Conservation (phyloP, 805 yeast species). For the Nakazawaea molendinolei region DNA sequence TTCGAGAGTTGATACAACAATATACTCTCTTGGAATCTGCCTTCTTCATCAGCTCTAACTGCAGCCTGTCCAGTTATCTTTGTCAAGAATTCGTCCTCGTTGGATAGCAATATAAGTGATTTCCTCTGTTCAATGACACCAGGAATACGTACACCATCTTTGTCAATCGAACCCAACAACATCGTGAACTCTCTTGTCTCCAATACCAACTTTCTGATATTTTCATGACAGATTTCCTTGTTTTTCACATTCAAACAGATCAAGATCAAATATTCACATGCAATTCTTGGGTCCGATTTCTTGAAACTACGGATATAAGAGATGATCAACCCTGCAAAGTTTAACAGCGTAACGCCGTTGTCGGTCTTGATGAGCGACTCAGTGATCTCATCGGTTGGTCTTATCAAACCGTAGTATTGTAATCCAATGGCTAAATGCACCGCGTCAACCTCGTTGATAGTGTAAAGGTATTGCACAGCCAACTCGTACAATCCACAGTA, state of each 20-base stretch:
- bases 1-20: conserved; percentile 82
- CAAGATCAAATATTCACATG: conserved; percentile 80
- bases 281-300: conserved; percentile 80
- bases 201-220: conserved; percentile 75
- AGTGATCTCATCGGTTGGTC: conserved; percentile 30
- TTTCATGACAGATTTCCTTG: conserved; percentile 56
- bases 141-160: conserved; percentile 69
- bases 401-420: conserved; percentile 63
- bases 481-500: conserved; percentile 76
- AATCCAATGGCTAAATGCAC: conserved; percentile 85
- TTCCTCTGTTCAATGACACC: conserved; percentile 82
- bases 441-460: conserved; percentile 71
- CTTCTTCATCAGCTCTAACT: conserved; percentile 82
- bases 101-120: conserved; percentile 49
- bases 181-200: conserved; percentile 80
- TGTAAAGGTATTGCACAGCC: conserved; percentile 61
- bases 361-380: conserved; percentile 31
- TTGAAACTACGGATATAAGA: conserved; percentile 79
- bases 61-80: conserved; percentile 84
- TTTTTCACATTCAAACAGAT: conserved; percentile 54
- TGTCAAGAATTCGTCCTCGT: conserved; percentile 54
- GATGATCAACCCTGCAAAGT: conserved; percentile 64
- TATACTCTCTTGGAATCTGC: conserved; percentile 79
- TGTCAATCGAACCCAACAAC: conserved; percentile 76
- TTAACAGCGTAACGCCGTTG: conserved; percentile 20